Conservation (phyloP, 2,329 filamentous ascomycete species). For the Clarireedia sp. region DNA sequence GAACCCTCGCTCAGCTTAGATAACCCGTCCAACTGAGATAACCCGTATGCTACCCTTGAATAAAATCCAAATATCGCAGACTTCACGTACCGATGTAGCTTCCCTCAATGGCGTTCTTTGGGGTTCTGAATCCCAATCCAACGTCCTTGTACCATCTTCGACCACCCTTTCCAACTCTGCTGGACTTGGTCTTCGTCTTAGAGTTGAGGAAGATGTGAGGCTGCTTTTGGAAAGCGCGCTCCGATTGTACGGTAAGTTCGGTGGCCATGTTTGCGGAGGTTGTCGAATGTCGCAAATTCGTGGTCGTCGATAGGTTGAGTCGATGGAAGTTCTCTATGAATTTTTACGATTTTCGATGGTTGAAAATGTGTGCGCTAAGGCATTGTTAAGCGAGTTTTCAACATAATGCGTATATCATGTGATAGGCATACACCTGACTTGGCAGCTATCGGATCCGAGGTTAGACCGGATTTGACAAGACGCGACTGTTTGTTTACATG, state of each 20-base stretch:
- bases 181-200: constrained; percentile 82
- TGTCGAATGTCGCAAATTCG: constrained; percentile 27
- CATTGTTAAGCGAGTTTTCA: constrained; percentile 12
- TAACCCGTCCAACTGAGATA: background rate
- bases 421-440: background rate
- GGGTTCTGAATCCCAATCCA: constrained; percentile 97
- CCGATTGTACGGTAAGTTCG: constrained; percentile 98
- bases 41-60: background rate
- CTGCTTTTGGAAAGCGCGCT: constrained; percentile 99
- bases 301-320: constrained; percentile 15
- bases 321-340: constrained; percentile 11
- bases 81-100: constrained; percentile 88
- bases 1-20: background rate
- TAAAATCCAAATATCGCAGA: background rate
- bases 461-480: background rate
- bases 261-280: constrained; percentile 64
- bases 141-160: constrained; percentile 99
- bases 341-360: constrained; percentile 12
- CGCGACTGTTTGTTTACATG: constrained; percentile 18
- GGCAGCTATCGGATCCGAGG: background rate
- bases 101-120: constrained; percentile 97
- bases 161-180: constrained; percentile 78
- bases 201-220: constrained; percentile 99
- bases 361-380: constrained; percentile 14
- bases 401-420: background rate